Base-by-base conservation (phyloP, 176 grass and related monocot species). In the Zea luxurians region DNA sequence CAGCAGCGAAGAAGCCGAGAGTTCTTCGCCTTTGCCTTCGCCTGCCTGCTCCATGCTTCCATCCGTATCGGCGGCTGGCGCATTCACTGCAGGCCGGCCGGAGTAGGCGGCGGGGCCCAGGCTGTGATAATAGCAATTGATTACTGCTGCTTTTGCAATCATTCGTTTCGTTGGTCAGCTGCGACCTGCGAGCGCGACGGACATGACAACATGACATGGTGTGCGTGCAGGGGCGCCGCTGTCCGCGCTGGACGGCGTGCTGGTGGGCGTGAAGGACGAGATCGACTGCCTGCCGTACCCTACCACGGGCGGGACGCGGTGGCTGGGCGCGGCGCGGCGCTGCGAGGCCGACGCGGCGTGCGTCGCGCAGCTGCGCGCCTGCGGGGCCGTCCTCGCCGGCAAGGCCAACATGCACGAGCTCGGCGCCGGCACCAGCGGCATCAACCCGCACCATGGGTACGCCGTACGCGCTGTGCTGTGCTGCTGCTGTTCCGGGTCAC, bases 371-470 rank as follows among this genome's bases (percentile, higher is more conserved):
- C 80, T 99, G 66, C 85, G 96, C 18, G 78, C 86, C 17, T 96
- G 92, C 86, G 96, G 96, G 70, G 92, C 86, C 70, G 61, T 99
- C 48, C 78, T 99, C 81, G 84, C 88, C 76, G 92, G 92, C 52
- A 99, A 99, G 84, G 85, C 92, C 64, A 99, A 99, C 79, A 95
- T 99, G 96, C 96, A 99, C 74, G 96, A 99, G 80, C 90, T 99
- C 77, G 96, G 96, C 18, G 92, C 96, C 71, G 87, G 87, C 13
- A 77, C 82, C 65, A 89, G 87, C 82, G 87, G 87, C 77, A 89
- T 85, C 87, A 89, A 89, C 71, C 87, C 87, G 0, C 87, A 89
- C 72, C 43, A 89, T 42, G 82, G 87, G 85, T 87, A 71, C 59
- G 37, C n/a, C n/a, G n/a, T n/a, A n/a, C n/a, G n/a, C n/a, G n/a